Conservation (phyloP, 495 filamentous ascomycete species). For the Penicillium cataractarum region DNA sequence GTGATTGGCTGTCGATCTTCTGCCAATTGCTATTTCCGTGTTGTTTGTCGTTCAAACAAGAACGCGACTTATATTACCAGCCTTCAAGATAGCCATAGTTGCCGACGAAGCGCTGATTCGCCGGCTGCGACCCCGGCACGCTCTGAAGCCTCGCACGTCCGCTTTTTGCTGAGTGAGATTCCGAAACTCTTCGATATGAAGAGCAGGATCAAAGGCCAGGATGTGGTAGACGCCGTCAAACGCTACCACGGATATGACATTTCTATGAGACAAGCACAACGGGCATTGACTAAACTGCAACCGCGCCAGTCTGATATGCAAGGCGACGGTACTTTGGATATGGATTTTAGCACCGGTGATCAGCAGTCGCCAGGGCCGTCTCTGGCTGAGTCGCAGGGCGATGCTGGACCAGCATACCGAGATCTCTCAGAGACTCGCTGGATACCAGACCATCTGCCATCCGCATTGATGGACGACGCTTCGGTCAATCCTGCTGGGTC, state of each 20-base stretch:
- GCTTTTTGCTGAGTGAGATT: conserved; percentile 49
- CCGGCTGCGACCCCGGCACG: conserved; percentile 44
- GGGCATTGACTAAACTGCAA: conserved; percentile 47
- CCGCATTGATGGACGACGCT: conserved; percentile 36
- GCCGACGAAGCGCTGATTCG: conserved; percentile 39
- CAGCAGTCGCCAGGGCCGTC: conserved; percentile 29
- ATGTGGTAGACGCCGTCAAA: conserved; percentile 50
- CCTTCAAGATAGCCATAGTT: conserved; percentile 49
- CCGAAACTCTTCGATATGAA: conserved; percentile 52
- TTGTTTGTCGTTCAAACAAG: conserved; percentile 52
- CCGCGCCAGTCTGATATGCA: conserved; percentile 33
- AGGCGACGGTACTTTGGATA: conserved; percentile 23
- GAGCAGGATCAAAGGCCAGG: conserved; percentile 42
- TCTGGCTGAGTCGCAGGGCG: conserved; percentile 25
- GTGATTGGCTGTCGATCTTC: conserved; percentile 50
- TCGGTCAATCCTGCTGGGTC: conserved; percentile 30
- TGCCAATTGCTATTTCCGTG: conserved; percentile 49
- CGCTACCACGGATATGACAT: conserved; percentile 54
- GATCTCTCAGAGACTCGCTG: conserved; percentile 41
- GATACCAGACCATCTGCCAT: conserved; percentile 37
- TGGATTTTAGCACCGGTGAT: conserved; percentile 28
- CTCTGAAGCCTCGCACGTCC: conserved; percentile 53
- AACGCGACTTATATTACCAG: conserved; percentile 53
- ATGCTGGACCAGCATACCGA: conserved; percentile 26
- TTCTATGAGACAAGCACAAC: conserved; percentile 50